Evolutionary conservation across 306 rosid species (phyloP).

Genomic region (Trifolium pratense): DNA sequence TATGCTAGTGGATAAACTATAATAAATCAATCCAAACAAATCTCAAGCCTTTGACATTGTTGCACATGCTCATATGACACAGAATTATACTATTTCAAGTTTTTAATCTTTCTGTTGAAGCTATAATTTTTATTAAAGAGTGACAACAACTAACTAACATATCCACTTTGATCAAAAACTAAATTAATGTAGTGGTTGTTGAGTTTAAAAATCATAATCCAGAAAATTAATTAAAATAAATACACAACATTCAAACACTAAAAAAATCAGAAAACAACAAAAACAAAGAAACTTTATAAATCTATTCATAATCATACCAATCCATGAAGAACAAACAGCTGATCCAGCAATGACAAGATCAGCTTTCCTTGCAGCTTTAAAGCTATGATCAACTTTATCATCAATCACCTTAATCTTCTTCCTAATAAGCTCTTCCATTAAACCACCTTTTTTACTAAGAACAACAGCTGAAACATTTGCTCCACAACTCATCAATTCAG

Average conservation of each 20-base stretch:
- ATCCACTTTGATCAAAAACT: not conserved
- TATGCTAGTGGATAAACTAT: too few relatives aligned
- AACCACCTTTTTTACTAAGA: constrained; percentile 91
- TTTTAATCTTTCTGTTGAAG: not conserved
- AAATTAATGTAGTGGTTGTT: not conserved
- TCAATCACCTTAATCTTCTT: constrained; percentile 82
- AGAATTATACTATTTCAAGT: not conserved
- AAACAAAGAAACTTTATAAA: not conserved
- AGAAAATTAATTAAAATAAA: not conserved
- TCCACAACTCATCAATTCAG: constrained; percentile 89
- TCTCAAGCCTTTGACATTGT: not conserved
- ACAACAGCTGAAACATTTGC: constrained; percentile 83
- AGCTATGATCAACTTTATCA: constrained; percentile 75
- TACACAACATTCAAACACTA: not conserved
- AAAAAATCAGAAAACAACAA: constrained; percentile 7
- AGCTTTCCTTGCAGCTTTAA: constrained; percentile 70
- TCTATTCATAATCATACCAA: constrained; percentile 59
- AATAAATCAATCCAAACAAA: too few relatives aligned
- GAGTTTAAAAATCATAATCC: not conserved
- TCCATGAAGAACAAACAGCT: constrained; percentile 93
- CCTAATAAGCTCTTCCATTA: constrained; percentile 85
- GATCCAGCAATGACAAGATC: constrained; percentile 92
- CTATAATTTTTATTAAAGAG: not conserved
- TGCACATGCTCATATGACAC: not conserved
- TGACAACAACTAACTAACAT: not conserved